A percentile compares a stretch with the other conserved stretches of the same genome.
Evolutionary conservation across 495 filamentous ascomycete species (phyloP).

Genomic region (Penicillium cinerascens): DNA sequence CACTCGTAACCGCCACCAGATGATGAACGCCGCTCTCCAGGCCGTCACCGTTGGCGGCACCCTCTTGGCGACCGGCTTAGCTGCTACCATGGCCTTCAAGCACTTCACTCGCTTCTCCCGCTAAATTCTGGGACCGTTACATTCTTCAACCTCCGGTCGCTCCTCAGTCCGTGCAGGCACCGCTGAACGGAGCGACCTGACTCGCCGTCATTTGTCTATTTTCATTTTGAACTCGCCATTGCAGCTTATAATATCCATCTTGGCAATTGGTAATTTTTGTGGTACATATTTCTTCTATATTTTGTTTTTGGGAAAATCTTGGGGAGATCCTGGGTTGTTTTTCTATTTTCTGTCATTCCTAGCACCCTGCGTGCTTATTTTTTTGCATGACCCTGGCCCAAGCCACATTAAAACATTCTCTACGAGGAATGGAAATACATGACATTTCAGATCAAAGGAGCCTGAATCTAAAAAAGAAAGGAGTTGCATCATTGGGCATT

Average conservation of each 20-base stretch:
- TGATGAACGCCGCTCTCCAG: conserved; percentile 56
- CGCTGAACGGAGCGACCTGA: neutral
- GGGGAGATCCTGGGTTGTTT: neutral
- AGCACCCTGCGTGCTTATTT: neutral
- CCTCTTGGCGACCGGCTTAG: conserved; percentile 39
- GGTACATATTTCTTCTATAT: conserved; percentile 11
- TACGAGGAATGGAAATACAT: neutral
- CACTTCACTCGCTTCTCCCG: conserved; percentile 39
- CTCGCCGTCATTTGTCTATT: neutral
- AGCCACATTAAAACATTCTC: conserved; percentile 1
- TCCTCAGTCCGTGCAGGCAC: conserved; percentile 20
- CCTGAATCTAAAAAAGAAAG: neutral
- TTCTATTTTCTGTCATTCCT: conserved; percentile 1
- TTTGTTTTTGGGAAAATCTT: conserved; percentile 1
- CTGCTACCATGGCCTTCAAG: conserved; percentile 41
- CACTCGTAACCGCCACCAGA: conserved; percentile 57
- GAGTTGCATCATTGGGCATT: neutral
- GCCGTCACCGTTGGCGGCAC: conserved; percentile 48
- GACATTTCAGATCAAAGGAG: neutral
- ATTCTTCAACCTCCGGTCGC: conserved; percentile 7
- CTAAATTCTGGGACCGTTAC: conserved; percentile 18
- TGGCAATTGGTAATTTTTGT: conserved; percentile 9
- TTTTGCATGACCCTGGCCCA: neutral
- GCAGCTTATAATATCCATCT: conserved; percentile 15
- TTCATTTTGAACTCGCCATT: neutral